Conservation (phyloP, 306 rosid genomes). For the Glycyrrhiza uralensis region DNA sequence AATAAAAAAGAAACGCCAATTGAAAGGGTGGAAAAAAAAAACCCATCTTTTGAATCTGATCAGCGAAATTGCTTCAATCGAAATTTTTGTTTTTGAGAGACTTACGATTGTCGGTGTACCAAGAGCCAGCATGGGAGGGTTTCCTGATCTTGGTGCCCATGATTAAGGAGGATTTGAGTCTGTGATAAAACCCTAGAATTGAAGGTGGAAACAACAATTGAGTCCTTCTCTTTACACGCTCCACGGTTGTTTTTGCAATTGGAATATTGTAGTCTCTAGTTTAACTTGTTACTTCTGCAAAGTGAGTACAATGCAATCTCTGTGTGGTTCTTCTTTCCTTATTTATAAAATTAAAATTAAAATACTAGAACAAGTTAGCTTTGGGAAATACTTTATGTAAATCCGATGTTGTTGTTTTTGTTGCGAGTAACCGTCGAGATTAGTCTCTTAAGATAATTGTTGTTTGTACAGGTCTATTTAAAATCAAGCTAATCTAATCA, state of each 20-base stretch:
- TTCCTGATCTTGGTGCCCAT: constrained; percentile 60
- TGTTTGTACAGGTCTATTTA: too few relatives aligned
- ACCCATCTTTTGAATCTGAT: not conserved
- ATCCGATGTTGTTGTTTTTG: too few relatives aligned
- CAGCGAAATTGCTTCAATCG: not conserved
- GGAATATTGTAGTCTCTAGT: too few relatives aligned
- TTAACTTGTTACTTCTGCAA: not conserved
- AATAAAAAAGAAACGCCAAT: not conserved
- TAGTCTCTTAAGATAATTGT: too few relatives aligned
- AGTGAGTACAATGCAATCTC: not conserved
- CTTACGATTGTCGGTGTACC: constrained; percentile 90
- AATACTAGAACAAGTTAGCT: not conserved
- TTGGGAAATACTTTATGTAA: too few relatives aligned
- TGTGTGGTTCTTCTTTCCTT: not conserved
- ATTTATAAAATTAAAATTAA: too few relatives aligned
- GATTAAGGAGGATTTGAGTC: constrained; percentile 20
- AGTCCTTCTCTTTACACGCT: not conserved
- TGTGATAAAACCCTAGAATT: constrained; percentile 23
- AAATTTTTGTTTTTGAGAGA: not conserved
- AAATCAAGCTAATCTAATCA: too few relatives aligned
- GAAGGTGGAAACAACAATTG: not conserved
- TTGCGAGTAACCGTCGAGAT: too few relatives aligned
- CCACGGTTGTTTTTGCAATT: not conserved
- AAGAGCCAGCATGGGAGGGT: constrained; percentile 86
- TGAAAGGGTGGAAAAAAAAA: not conserved